Conservation (phyloP, 192 early-diverging fungal species). For the Coemansia sp. region DNA sequence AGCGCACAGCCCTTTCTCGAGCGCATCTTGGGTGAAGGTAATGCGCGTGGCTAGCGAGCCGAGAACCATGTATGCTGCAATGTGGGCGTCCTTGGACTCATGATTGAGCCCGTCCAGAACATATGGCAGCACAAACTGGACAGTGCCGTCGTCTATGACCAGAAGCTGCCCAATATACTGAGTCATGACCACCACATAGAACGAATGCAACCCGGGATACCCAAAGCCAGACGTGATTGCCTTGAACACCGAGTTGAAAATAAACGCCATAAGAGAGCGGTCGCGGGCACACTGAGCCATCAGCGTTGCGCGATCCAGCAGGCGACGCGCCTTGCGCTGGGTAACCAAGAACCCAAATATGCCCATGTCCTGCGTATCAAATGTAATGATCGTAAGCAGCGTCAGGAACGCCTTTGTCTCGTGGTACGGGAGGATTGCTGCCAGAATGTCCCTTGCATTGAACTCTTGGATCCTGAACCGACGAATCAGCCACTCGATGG, state of each 20-base stretch:
- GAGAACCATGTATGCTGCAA: constrained; percentile 46
- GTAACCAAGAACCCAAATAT: constrained; percentile 44
- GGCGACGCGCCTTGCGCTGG: constrained; percentile 52
- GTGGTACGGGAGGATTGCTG: constrained; percentile 87
- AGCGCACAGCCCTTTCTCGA: constrained; percentile 32
- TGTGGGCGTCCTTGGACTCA: constrained; percentile 29
- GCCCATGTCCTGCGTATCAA: constrained; percentile 57
- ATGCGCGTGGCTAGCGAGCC: constrained; percentile 37
- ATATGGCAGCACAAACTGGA: constrained; percentile 48
- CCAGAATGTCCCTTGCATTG: constrained; percentile 77
- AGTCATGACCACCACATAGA: constrained; percentile 41
- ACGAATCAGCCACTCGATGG: constrained; percentile 89
- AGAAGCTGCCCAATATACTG: constrained; percentile 40
- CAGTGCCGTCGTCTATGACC: constrained; percentile 17
- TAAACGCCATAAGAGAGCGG: constrained; percentile 69
- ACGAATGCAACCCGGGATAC: constrained; percentile 43
- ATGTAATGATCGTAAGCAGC: constrained; percentile 72
- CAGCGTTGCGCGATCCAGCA: constrained; percentile 68
- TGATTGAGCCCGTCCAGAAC: constrained; percentile 35
- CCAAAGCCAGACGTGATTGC: constrained; percentile 30
- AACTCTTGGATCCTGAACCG: constrained; percentile 82
- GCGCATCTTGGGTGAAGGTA: constrained; percentile 27
- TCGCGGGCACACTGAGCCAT: constrained; percentile 70
- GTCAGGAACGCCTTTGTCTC: constrained; percentile 85
- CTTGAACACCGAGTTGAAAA: constrained; percentile 64